Conservation (phyloP, 1,139 yeast genomes). For the Suhomyces terraborum region DNA sequence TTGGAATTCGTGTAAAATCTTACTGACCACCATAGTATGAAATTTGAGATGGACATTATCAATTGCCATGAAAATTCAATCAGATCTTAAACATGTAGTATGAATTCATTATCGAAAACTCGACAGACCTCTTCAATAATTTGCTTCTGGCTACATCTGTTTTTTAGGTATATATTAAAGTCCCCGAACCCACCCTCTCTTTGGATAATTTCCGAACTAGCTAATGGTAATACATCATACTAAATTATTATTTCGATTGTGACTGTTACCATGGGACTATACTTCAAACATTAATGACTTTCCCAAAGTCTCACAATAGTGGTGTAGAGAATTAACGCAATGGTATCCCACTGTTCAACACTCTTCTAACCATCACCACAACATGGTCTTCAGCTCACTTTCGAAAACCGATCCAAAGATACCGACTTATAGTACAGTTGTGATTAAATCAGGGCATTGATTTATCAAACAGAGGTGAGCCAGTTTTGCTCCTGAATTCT, state of each 20-base stretch:
- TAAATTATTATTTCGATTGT: neutral
- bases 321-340: neutral
- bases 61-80: neutral
- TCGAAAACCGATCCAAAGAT: neutral
- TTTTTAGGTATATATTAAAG: too few relatives aligned
- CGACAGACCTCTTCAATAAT: too few relatives aligned
- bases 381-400: neutral
- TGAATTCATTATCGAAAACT: too few relatives aligned
- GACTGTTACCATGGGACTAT: neutral
- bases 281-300: neutral
- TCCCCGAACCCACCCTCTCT: constrained; percentile 1
- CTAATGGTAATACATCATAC: neutral
- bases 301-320: neutral
- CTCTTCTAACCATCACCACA: neutral
- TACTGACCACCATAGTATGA: too few relatives aligned
- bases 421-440: neutral
- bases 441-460: neutral
- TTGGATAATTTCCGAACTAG: neutral
- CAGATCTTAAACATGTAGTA: too few relatives aligned
- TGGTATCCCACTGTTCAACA: too few relatives aligned
- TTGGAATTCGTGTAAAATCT: too few relatives aligned
- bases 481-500: constrained; percentile 2
- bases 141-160: too few relatives aligned
- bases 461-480: neutral
- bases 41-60: too few relatives aligned